phyloP scores from a whole-genome alignment of 2,329 filamentous ascomycete species.

The Raffaelea albimanens region DNA sequence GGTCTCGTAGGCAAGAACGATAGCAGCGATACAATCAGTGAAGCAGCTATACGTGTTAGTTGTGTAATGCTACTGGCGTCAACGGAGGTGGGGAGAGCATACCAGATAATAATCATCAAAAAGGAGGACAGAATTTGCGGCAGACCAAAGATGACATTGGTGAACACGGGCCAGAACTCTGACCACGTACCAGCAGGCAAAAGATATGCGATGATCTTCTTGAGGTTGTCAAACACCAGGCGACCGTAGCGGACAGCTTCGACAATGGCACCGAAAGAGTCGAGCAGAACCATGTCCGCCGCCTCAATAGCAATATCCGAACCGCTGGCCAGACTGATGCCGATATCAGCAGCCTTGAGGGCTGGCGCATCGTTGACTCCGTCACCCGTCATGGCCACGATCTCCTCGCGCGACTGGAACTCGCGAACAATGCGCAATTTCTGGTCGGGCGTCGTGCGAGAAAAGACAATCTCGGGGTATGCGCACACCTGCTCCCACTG shows the following conservation, averaged over 20 bases:
- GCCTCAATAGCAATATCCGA: conserved; percentile 77
- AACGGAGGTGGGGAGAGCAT: too few species aligned
- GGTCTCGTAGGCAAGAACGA: conserved; percentile 65
- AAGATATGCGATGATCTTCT: conserved; percentile 66
- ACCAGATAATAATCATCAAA: conserved; percentile 61
- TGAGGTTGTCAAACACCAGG: conserved; percentile 71
- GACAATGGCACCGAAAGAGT: conserved; percentile 63
- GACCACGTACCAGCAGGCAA: conserved; percentile 65
- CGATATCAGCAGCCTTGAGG: conserved; percentile 69
- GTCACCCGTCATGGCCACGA: conserved; percentile 78
- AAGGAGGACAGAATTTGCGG: conserved; percentile 66
- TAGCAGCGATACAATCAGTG: conserved; percentile 66
- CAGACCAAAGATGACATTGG: conserved; percentile 61
- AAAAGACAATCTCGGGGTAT: conserved; percentile 68
- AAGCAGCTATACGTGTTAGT: too few species aligned
- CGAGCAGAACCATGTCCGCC: conserved; percentile 72
- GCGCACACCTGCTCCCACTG: conserved; percentile 58
- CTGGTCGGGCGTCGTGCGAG: conserved; percentile 67
- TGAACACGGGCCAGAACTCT: conserved; percentile 69
- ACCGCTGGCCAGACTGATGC: conserved; percentile 72
- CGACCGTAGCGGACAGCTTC: conserved; percentile 64
- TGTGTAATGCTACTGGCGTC: too few species aligned
- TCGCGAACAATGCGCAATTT: conserved; percentile 70
- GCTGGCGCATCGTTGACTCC: conserved; percentile 85
- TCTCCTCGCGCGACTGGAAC: conserved; percentile 53